Conservation (phyloP, 805 yeast genomes). For the Cyberlindnera misumaiensis region DNA sequence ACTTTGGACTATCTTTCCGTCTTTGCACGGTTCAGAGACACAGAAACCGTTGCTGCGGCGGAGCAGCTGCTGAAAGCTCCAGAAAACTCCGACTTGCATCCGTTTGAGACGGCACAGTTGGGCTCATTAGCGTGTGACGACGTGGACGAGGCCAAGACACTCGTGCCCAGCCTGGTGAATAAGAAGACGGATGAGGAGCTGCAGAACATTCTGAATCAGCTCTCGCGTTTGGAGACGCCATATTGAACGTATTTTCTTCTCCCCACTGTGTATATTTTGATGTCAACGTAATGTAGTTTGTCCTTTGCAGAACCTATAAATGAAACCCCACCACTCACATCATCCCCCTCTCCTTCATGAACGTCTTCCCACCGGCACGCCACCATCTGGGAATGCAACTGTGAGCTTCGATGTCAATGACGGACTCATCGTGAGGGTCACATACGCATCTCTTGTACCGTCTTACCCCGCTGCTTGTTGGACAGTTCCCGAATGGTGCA, state of each 20-base stretch:
- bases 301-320: background rate
- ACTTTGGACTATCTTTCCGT: constrained; percentile 80
- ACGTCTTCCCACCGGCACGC: constrained; percentile 60
- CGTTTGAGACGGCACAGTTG: constrained; percentile 87
- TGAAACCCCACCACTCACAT: background rate
- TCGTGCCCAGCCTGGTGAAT: constrained; percentile 78
- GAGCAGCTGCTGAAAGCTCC: constrained; percentile 73
- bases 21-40: constrained; percentile 87
- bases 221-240: constrained; percentile 56
- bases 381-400: constrained; percentile 76
- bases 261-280: background rate
- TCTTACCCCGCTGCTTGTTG: constrained; percentile 43
- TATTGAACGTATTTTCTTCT: constrained; percentile 16
- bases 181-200: constrained; percentile 84
- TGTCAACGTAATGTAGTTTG: background rate
- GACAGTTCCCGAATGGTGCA: constrained; percentile 60
- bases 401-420: constrained; percentile 36
- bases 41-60: constrained; percentile 88
- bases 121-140: constrained; percentile 93
- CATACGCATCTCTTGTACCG: constrained; percentile 57
- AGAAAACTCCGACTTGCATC: constrained; percentile 77
- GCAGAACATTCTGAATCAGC: constrained; percentile 80
- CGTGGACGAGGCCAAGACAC: constrained; percentile 92
- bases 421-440: constrained; percentile 37
- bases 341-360: constrained; percentile 35